Evolutionary conservation across 1,139 yeast genomes (phyloP).

Genomic region (Hemisphaericaspora subhashii): DNA sequence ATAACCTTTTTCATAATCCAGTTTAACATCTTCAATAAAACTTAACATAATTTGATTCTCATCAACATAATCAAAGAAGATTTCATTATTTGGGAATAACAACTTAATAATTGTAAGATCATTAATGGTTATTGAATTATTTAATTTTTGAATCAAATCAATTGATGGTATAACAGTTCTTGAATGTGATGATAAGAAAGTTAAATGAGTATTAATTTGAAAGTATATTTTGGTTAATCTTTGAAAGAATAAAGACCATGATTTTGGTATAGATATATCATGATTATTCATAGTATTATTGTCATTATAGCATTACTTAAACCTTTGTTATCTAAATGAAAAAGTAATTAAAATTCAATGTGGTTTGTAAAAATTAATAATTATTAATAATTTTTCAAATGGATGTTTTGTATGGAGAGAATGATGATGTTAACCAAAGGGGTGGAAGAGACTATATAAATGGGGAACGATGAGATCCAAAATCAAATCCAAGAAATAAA

Average conservation of each 20-base stretch:
- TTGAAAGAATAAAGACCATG: constrained; percentile 16
- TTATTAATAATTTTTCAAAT: no score
- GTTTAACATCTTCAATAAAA: constrained; percentile 32
- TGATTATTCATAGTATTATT: background rate
- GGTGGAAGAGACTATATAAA: no score
- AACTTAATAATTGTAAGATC: constrained; percentile 67
- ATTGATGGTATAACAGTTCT: constrained; percentile 42
- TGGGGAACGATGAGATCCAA: no score
- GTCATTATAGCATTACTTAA: no score
- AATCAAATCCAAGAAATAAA: no score
- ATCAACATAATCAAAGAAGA: constrained; percentile 69
- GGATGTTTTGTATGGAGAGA: no score
- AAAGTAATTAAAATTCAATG: no score
- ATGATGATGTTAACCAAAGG: no score
- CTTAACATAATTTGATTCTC: constrained; percentile 56
- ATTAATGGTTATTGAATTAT: constrained; percentile 26
- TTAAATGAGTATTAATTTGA: constrained; percentile 42
- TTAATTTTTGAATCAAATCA: constrained; percentile 33
- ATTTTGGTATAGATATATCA: constrained; percentile 5
- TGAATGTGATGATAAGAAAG: constrained; percentile 44
- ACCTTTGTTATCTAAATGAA: no score
- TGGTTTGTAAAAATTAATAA: no score
- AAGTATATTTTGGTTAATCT: constrained; percentile 24
- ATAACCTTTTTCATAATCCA: constrained; percentile 47
- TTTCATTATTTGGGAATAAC: constrained; percentile 67